Conservation (phyloP, 2,329 filamentous ascomycete species). For the Gaeumannomyces sp. region DNA sequence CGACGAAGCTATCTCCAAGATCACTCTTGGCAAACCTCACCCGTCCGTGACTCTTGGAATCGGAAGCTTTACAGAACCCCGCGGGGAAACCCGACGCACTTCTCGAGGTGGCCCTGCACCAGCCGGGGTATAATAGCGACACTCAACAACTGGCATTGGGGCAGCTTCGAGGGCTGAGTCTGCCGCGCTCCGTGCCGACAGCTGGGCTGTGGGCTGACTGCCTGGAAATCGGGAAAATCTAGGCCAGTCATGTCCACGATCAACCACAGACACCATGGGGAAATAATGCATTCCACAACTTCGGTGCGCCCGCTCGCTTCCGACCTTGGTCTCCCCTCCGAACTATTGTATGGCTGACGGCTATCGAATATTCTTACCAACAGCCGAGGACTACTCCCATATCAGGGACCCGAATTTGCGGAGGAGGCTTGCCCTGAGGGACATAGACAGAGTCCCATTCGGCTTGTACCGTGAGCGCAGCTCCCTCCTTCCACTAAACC, state of each 20-base stretch:
- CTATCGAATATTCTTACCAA: neutral
- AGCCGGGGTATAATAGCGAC: neutral
- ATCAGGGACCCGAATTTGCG: slow-evolving; percentile 70
- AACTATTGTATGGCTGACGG: slow-evolving; percentile 39
- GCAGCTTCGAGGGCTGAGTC: no score
- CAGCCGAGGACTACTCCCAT: slow-evolving; percentile 41
- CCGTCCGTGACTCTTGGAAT: neutral
- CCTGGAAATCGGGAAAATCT: neutral
- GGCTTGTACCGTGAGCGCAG: slow-evolving; percentile 55
- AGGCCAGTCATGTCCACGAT: slow-evolving; percentile 28
- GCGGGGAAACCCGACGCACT: no score
- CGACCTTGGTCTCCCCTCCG: slow-evolving; percentile 6
- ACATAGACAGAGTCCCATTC: slow-evolving; percentile 74
- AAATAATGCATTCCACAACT: slow-evolving; percentile 68
- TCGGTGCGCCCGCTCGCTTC: slow-evolving; percentile 26
- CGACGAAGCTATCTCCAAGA: neutral
- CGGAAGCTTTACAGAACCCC: no score
- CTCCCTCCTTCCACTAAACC: neutral
- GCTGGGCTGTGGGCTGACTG: neutral
- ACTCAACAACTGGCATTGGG: neutral
- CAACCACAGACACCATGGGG: slow-evolving; percentile 42
- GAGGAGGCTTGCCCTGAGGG: slow-evolving; percentile 66
- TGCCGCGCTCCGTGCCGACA: neutral
- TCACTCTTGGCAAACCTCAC: neutral
- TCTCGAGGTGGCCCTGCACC: neutral